phyloP scores from a whole-genome alignment of 176 grass and related monocot species.

The Cenchrus purpureus region DNA sequence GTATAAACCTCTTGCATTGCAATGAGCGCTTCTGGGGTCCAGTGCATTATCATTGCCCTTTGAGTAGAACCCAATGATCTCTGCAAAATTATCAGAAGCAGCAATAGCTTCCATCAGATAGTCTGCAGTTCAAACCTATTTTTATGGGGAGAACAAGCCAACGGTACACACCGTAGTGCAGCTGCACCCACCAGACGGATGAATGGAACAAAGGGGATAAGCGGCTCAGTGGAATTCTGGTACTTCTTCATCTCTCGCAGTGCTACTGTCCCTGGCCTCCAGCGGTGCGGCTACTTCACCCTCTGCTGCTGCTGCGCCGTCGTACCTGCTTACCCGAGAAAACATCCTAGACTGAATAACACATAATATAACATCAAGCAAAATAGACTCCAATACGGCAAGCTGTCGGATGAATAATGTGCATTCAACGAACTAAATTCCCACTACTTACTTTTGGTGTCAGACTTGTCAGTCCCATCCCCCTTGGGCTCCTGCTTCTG shows the following conservation, averaged over 20 bases:
- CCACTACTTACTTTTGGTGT: no score
- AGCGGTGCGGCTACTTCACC: no score
- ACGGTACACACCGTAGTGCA: background rate
- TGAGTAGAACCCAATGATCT: slow-evolving; percentile 41
- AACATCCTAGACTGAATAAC: slow-evolving; percentile 8
- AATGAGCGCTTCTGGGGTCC: slow-evolving; percentile 25
- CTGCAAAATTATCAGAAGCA: slow-evolving; percentile 46
- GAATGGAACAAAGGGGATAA: slow-evolving; percentile 68
- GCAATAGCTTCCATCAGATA: background rate
- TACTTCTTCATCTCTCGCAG: no score
- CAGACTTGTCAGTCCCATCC: no score
- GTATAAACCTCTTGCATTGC: slow-evolving; percentile 35
- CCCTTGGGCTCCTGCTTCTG: no score
- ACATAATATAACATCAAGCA: background rate
- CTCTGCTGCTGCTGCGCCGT: background rate
- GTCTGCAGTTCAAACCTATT: background rate
- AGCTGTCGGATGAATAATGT: no score
- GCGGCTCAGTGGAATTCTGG: slow-evolving; percentile 43
- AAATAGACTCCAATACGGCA: background rate
- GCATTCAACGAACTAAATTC: no score
- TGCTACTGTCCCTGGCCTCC: no score
- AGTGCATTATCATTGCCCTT: background rate
- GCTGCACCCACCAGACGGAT: slow-evolving; percentile 52
- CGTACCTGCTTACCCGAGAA: slow-evolving; percentile 6
- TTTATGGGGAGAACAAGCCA: background rate